phyloP scores from a whole-genome alignment of 1,139 yeast genomes.

The Magnusiomyces paraingens region DNA sequence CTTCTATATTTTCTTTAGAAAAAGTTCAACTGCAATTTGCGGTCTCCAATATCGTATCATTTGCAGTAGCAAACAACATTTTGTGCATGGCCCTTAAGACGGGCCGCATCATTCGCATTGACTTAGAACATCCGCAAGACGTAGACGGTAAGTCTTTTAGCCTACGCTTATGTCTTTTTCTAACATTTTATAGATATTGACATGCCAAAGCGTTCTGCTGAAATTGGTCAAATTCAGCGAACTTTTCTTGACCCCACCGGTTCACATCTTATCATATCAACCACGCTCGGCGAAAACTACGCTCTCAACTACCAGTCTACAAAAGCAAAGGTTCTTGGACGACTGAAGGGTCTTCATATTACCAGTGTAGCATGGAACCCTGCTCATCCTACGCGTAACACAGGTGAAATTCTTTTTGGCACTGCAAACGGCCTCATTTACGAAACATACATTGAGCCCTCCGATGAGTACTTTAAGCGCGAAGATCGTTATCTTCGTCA shows the following conservation, averaged over 20 bases:
- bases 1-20: conserved; percentile 37
- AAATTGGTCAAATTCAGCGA: conserved; percentile 31
- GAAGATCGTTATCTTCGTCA: conserved; percentile 39
- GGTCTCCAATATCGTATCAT: conserved; percentile 38
- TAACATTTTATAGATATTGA: conserved; percentile 26
- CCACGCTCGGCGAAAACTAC: conserved; percentile 41
- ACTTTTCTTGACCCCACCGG: conserved; percentile 47
- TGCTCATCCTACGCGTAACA: conserved; percentile 33
- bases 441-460: conserved; percentile 42
- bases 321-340: conserved; percentile 36
- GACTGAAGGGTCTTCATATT: conserved; percentile 40
- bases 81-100: conserved; percentile 42
- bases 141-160: conserved; percentile 32
- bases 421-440: conserved; percentile 41
- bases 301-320: conserved; percentile 38
- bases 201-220: conserved; percentile 28
- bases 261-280: conserved; percentile 43
- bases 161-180: background rate
- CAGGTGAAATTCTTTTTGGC: conserved; percentile 47
- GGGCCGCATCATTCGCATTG: conserved; percentile 45
- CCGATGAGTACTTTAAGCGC: conserved; percentile 39
- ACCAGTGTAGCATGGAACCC: conserved; percentile 42
- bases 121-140: conserved; percentile 48
- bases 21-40: conserved; percentile 53
- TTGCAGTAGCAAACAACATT: conserved; percentile 44